Conservation (phyloP, 495 filamentous ascomycete species). For the Hypoxylon crocopeplum region DNA sequence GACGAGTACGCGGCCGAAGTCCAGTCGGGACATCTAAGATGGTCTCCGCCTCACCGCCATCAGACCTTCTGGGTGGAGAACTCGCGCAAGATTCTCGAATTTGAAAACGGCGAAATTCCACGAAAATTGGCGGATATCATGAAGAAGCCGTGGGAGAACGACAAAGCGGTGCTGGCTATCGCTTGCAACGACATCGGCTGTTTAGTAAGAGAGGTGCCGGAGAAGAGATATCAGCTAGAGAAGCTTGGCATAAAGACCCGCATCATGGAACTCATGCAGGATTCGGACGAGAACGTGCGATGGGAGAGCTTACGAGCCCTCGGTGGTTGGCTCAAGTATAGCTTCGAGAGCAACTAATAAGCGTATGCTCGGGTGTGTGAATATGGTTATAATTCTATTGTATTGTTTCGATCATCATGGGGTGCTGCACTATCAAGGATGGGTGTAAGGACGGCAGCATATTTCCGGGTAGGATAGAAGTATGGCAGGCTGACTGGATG, state of each 20-base stretch:
- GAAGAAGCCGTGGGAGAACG: constrained; percentile 83
- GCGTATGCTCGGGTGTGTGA: constrained; percentile 18
- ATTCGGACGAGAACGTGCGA: constrained; percentile 85
- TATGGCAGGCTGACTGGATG: constrained; percentile 2
- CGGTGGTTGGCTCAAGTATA: constrained; percentile 92
- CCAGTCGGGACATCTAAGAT: constrained; percentile 85
- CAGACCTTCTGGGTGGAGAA: constrained; percentile 94
- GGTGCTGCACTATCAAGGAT: constrained; percentile 10
- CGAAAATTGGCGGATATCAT: constrained; percentile 89
- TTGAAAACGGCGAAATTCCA: constrained; percentile 77
- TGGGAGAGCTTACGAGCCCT: constrained; percentile 96
- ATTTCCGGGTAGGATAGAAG: constrained; percentile 28
- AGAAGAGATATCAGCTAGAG: constrained; percentile 82
- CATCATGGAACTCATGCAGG: constrained; percentile 95
- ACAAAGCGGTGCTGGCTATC: constrained; percentile 95
- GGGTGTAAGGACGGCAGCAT: constrained; percentile 25
- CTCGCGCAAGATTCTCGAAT: constrained; percentile 88
- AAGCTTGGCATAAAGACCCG: constrained; percentile 87
- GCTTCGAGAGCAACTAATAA: constrained; percentile 68
- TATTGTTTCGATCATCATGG: constrained; percentile 22
- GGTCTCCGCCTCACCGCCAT: constrained; percentile 94
- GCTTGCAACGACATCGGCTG: constrained; percentile 93
- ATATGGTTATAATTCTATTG: constrained; percentile 21
- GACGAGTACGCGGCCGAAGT: constrained; percentile 94
- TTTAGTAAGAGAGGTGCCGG: constrained; percentile 89